Evolutionary conservation across 2,329 filamentous ascomycete genomes (phyloP), one percentile per base, ranked within the genome.

Genomic region (Endoconidiophora polonica): DNA sequence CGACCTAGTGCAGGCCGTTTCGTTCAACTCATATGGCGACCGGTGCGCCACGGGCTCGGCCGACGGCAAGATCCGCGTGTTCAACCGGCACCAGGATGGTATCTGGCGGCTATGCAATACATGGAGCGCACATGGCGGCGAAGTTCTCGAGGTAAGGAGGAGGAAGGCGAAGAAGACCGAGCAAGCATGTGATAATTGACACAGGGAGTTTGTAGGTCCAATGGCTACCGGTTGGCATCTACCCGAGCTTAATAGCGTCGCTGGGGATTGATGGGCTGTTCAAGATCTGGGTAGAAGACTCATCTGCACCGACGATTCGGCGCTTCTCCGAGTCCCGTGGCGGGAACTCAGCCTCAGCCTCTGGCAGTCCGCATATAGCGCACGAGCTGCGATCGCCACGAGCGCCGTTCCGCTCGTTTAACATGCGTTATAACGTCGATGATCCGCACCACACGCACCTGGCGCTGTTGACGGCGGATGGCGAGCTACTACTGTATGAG

Each of bases 221-320:
- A 71, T 96, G 90, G 88, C 84, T 94, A 52, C 86, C 87, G 1
- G 84, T 87, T 0, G 90, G 85, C 55, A 80, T 91, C 53, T 91
- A 91, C 57, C 86, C 77, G 37, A 79, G 91, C 60, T 77, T 94
- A 58, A 71, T 96, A 57, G 88, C 82, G 51, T 94, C 84, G 49
- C 83, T 95, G 53, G 86, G 85, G 55, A 83, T 90, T 59, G 90
- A 95, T 59, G 54, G 90, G 59, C 81, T 81, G 63, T 86, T 93
- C 69, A 86, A 87, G 62, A 73, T 96, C 56, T 96, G 90, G 90
- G 81, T 84, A 54, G 90, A 95, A 66, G 86, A 95, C 64, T 79
- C 83, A 14, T 83, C 81, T 1, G 83, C 91, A 45, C 73, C 83
- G 1, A 79, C 81, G 0, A 86, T 87, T 29, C 78, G 83, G 29